These are phyloP conservation scores for Fomitopsis schrenkii DNA, from an alignment of 1,284 basidiomycete genomes.

Conservation along the genomic window DNA sequence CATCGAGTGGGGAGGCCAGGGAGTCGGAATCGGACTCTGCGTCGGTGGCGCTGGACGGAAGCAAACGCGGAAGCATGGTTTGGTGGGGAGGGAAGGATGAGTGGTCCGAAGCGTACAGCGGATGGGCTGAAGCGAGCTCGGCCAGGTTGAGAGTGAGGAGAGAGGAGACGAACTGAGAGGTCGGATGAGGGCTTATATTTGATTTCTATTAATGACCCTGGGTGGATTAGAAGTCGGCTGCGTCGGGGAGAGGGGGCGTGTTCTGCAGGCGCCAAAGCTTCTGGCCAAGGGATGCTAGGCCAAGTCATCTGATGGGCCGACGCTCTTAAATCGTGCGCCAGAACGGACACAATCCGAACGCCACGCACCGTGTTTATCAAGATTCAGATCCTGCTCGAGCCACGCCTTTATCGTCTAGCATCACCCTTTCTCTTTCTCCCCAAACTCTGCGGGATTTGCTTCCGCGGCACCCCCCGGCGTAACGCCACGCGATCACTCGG, in stretches of 20 bases:
- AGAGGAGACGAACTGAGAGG: not conserved
- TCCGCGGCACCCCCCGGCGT: not conserved
- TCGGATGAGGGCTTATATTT: not conserved
- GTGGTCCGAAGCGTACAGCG: not conserved
- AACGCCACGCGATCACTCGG: not conserved
- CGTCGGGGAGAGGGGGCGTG: constrained; percentile 1
- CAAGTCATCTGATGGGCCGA: constrained; percentile 9
- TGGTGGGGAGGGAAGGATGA: constrained; percentile 18
- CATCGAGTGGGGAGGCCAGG: constrained; percentile 18
- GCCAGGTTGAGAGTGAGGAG: not conserved
- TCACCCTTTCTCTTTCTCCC: not conserved
- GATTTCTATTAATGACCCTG: constrained; percentile 1
- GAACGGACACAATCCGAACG: constrained; percentile 1
- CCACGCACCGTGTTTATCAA: constrained; percentile 3
- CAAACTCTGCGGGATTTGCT: not conserved
- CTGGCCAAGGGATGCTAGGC: not conserved
- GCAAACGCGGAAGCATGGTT: constrained; percentile 12
- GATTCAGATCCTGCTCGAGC: constrained; percentile 7
- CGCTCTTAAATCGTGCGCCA: constrained; percentile 3
- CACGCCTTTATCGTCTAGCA: constrained; percentile 5
- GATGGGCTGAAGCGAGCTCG: not conserved
- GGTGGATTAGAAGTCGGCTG: constrained; percentile 2
- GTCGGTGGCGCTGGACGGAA: constrained; percentile 17
- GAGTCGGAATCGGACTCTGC: constrained; percentile 20
- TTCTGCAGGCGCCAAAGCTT: not conserved